Base-by-base conservation (phyloP, 257 asterid species). In the Nicotiana noctiflora region DNA sequence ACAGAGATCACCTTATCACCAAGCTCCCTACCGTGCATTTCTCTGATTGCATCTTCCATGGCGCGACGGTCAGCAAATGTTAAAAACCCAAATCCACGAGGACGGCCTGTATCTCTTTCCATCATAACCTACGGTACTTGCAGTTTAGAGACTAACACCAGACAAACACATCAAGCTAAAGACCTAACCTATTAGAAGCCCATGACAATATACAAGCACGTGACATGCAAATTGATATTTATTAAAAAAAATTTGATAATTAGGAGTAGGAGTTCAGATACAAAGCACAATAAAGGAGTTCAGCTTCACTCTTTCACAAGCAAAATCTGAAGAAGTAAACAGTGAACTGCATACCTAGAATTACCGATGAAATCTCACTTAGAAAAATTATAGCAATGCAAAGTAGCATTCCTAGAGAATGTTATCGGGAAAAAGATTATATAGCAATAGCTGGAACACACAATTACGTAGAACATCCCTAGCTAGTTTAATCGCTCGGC, bases 81-180 rank as follows among this genome's bases (percentile, higher is more conserved):
- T 82, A 96, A 84, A 87, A 94, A 96, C 53, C 99, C 99, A 86
- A 96, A 96, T 82, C 98, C 99, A 60, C 99, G 98, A 66, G 99
- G 99, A 68, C 98, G 98, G 21, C 98, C 98, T 29, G 99, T 92
- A 34, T 92, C 98, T 87, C 98, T 91, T 86, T 96, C 99, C 83
- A 92, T 87, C 98, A 96, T 91, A 68, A 96, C 85, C 99, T 94
- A 81, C 83, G 82, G 44, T 3, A 23, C 78, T 23, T 23, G 49
- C 15, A 74, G 40, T 74, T 70, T 3, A 23, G 60, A 52, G 31
- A 9, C 31, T 21, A 44, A 65, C 66, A 75, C 34, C 74, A 64
- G 64, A 49, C 78, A 74, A 70, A 13, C 32, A 80, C 49, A 65
- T 80, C 79, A 31, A 80, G 44, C 34, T 70, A 70, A 66, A n/a